Percentiles rank a stretch among this genome's conserved stretches.
Conservation (phyloP, 2,329 filamentous ascomycete genomes). For the Sporothrix variecibatus region DNA sequence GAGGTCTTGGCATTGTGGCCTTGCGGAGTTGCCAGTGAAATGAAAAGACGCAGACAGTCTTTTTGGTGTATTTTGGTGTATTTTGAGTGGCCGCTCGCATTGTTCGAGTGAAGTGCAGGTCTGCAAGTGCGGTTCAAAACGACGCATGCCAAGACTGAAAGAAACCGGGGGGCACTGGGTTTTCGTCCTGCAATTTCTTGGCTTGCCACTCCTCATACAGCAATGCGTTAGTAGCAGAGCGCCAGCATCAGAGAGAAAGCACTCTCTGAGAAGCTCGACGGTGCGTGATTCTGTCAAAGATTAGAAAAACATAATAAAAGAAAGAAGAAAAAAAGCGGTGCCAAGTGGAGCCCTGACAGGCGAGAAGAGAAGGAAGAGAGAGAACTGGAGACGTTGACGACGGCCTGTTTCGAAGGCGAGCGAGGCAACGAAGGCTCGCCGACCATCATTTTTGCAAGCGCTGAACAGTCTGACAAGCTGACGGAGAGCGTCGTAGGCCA, state of each 20-base stretch:
- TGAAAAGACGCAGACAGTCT: neutral
- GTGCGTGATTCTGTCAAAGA: neutral
- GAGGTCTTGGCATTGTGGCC: constrained; percentile 9
- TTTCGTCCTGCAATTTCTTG: constrained; percentile 22
- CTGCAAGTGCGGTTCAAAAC: neutral
- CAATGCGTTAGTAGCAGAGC: neutral
- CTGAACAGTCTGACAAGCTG: neutral
- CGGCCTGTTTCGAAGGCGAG: too few relatives aligned
- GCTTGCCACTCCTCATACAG: constrained; percentile 18
- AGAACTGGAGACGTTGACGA: too few relatives aligned
- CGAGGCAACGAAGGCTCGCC: neutral
- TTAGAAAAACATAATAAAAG: too few relatives aligned
- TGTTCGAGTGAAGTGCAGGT: neutral
- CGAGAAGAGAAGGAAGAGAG: too few relatives aligned
- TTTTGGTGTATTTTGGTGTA: neutral
- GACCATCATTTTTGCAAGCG: neutral
- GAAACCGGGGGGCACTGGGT: neutral
- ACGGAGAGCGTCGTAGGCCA: neutral
- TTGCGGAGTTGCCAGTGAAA: constrained; percentile 1
- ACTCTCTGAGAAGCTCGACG: too few relatives aligned
- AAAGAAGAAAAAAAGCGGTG: neutral
- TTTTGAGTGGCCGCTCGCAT: neutral
- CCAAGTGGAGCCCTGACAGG: neutral
- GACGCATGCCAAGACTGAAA: constrained; percentile 13
- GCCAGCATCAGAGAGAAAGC: neutral